Conservation (phyloP, 768 basidiomycete genomes). For the Coprinellus aureogranulatus region DNA sequence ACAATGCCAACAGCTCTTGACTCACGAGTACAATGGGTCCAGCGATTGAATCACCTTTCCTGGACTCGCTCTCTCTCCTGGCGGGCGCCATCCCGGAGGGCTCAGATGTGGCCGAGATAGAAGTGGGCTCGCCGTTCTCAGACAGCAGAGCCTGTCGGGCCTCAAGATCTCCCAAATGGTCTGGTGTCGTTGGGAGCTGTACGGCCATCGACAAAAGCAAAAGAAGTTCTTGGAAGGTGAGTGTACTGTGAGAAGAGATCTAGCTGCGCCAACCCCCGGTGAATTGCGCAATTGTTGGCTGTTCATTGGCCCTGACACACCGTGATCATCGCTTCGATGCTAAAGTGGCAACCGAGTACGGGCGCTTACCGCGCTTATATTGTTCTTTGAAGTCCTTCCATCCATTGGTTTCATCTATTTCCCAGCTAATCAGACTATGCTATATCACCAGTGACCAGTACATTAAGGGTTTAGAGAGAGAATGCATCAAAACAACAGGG, state of each 20-base stretch:
- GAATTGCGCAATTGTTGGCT: no score
- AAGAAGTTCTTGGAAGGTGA: neutral
- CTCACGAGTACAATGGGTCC: neutral
- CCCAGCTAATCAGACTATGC: neutral
- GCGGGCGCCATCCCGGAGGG: neutral
- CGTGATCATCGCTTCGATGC: no score
- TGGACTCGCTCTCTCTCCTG: neutral
- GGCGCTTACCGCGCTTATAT: neutral
- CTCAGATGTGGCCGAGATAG: neutral
- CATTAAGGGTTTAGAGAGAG: neutral
- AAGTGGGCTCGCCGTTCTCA: neutral
- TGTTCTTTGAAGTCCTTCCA: neutral
- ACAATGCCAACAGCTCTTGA: neutral
- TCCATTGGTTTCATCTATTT: neutral
- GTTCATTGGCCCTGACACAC: no score
- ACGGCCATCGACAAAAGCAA: neutral
- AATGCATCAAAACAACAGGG: neutral
- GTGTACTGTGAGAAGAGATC: neutral
- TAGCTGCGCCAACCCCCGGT: no score
- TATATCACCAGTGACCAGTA: neutral
- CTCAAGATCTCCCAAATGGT: neutral
- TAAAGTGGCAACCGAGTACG: no score
- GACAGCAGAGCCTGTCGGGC: neutral
- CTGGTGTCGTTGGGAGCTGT: neutral
- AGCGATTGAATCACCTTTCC: neutral